Percentiles rank a stretch among this genome's conserved stretches.
Conservation (phyloP, 2,329 filamentous ascomycete genomes). For the Penicillium sp. region DNA sequence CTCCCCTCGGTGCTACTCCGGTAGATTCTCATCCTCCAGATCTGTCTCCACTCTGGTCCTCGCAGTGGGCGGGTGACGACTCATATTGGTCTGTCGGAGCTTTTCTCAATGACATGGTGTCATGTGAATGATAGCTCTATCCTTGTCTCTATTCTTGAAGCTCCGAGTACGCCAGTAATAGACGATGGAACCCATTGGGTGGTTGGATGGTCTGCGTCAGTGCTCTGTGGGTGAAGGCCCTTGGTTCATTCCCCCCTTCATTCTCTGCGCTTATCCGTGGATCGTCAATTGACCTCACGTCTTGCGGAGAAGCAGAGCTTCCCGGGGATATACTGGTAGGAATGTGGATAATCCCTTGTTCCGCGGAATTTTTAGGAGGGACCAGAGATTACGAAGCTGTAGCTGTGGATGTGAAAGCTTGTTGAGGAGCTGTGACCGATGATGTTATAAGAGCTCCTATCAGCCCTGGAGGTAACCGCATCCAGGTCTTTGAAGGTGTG, state of each 20-base stretch:
- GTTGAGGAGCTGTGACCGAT: conserved; percentile 4
- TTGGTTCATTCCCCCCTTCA: conserved; percentile 20
- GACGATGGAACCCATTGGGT: not conserved
- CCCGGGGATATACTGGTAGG: conserved; percentile 5
- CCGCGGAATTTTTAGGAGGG: not conserved
- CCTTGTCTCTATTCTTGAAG: not conserved
- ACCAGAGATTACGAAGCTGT: not conserved
- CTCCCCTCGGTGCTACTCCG: too few species aligned
- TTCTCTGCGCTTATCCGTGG: conserved; percentile 9
- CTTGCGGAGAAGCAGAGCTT: not conserved
- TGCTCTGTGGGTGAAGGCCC: not conserved
- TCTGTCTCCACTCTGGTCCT: too few species aligned
- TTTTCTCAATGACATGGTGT: not conserved
- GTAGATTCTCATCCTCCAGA: too few species aligned
- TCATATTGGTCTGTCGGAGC: not conserved
- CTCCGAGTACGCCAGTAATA: not conserved
- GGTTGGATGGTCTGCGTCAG: not conserved
- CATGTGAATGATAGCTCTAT: not conserved
- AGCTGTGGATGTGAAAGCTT: conserved; percentile 7
- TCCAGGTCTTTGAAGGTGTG: not conserved
- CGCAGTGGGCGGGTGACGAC: too few species aligned
- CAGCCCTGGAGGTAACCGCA: not conserved
- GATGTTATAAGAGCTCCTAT: not conserved
- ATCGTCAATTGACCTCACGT: conserved; percentile 7
- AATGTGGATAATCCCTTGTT: conserved; percentile 23